Evolutionary conservation across 192 early-diverging fungal species (phyloP), one percentile per base, ranked within the genome.

Genomic region (Backusella sp.): DNA sequence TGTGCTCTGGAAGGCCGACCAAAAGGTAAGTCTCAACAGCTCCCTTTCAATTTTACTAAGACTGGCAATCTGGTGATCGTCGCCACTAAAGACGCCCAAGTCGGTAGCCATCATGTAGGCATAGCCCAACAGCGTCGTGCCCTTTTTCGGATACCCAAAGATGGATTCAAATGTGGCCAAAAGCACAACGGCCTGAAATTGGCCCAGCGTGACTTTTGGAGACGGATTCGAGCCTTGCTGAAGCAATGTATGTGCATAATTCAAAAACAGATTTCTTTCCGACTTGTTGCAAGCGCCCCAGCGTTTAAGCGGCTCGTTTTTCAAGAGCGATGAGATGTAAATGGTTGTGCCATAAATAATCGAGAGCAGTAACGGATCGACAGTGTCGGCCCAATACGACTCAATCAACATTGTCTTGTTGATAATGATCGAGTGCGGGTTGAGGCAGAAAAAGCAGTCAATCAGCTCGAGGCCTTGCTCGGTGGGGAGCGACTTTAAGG

Each of bases 341-440:
- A 62, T 71, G 28, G 79, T 19, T 1, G 76, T 74, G 4, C 75
- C 79, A 34, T 67, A 76, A 1, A 81, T 81, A 19, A 74, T 72
- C 0, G 72, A 39, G 19, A 77, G 37, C 19, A 81, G 37, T n/a
- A 77, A 30, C 9, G 79, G 66, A 68, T 81, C 79, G 1, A 65
- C 23, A 1, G 75, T 66, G 7, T 81, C 74, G 5, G 76, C 66
- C 70, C 76, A 81, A 46, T 70, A 81, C 4, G 70, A 28, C 71
- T 81, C 76, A 12, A 81, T 49, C 23, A 81, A 5, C 23, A 69
- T 70, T 0, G 79, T 81, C 37, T 76, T 76, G 72, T 81, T 81
- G 0, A 81, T 36, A 23, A 79, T 35, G 6, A 76, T 65, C 0
- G 76, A 59, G 12, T 59, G 68, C 1, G 79, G 79, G 21, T 74